Evolutionary conservation across 805 yeast genomes (phyloP).

Genomic region (Pichia californica): DNA sequence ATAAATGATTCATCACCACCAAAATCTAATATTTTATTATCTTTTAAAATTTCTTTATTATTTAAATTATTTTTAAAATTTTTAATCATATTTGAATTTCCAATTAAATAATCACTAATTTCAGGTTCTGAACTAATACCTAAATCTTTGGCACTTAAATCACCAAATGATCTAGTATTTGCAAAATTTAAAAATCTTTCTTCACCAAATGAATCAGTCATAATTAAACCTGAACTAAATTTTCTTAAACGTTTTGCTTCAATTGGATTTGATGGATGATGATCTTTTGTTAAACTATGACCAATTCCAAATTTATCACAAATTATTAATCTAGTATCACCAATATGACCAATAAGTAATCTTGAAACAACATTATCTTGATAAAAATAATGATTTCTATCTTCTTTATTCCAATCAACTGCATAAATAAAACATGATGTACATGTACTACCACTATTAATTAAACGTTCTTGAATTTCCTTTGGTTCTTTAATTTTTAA

Average conservation of each 20-base stretch:
- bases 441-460: slow-evolving; percentile 32
- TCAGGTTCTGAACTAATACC: slow-evolving; percentile 96
- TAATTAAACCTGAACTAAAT: slow-evolving; percentile 55
- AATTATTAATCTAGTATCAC: slow-evolving; percentile 85
- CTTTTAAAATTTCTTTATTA: slow-evolving; percentile 15
- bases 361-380: slow-evolving; percentile 60
- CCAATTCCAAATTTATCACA: slow-evolving; percentile 79
- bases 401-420: slow-evolving; percentile 24
- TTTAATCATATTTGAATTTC: slow-evolving; percentile 43
- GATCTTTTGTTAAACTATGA: slow-evolving; percentile 68
- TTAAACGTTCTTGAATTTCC: slow-evolving; percentile 7
- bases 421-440: slow-evolving; percentile 29
- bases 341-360: slow-evolving; percentile 80
- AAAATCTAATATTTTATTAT: slow-evolving; percentile 29
- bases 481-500: neutral
- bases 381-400: slow-evolving; percentile 43
- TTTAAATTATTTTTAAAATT: slow-evolving; percentile 19
- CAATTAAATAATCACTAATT: slow-evolving; percentile 59
- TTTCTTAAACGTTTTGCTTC: slow-evolving; percentile 69
- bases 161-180: slow-evolving; percentile 94
- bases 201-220: slow-evolving; percentile 91
- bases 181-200: slow-evolving; percentile 75
- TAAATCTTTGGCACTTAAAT: slow-evolving; percentile 65
- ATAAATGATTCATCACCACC: slow-evolving; percentile 88
- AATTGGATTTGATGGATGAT: slow-evolving; percentile 79